Base-by-base conservation (phyloP, 1,139 yeast species). In the Taphrina betulina region DNA sequence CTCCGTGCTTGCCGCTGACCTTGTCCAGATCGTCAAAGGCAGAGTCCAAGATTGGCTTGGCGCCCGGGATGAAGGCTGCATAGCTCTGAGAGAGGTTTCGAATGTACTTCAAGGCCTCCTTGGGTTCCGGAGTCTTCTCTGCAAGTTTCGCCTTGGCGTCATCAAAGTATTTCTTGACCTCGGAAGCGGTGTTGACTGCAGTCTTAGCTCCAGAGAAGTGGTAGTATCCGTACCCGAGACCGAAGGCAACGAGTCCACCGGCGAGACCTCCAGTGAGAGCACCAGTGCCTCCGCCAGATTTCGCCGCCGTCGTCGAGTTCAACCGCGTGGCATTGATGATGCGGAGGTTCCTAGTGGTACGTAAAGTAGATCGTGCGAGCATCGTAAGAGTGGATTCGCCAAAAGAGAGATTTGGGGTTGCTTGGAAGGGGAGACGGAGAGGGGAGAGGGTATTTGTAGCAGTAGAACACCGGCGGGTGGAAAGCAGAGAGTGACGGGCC, bases 131-230 rank as follows among this genome's bases (percentile, higher is more conserved):
- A 3, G 56, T 43, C 40, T 42, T 42, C 31, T 52, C 56, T 10
- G 45, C 48, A 12, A 52, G 17, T 20, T 41, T 42, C 3, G 38
- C 43, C 50, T 56, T 22, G 31, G 45, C 4, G 58, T 60, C 33
- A 29, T 62, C 14, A 35, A 52, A 1, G 29, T 45, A 5, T 43
- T 63, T 42, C 29, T 35, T 57, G 8, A 57, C 57, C 20, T 52
- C 58, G 20, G 42, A 41, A 26, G 40, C 53, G 16, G 56, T 48
- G 29, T 37, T 37, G 34, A 57, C 58, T 16, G 58, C 51, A 22
- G 45, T 52, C 12, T 57, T 38, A n/a, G 57, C 50, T 19, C 48
- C 58, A 12, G 56, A 53, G 42, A 53, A 52, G 56, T 52, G 56
- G 50, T 52, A 52, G 36, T 23, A 41, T 16, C 48, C 54, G 12